Base-by-base conservation (phyloP, 208 protist species). In the Porcisia hertigi region DNA sequence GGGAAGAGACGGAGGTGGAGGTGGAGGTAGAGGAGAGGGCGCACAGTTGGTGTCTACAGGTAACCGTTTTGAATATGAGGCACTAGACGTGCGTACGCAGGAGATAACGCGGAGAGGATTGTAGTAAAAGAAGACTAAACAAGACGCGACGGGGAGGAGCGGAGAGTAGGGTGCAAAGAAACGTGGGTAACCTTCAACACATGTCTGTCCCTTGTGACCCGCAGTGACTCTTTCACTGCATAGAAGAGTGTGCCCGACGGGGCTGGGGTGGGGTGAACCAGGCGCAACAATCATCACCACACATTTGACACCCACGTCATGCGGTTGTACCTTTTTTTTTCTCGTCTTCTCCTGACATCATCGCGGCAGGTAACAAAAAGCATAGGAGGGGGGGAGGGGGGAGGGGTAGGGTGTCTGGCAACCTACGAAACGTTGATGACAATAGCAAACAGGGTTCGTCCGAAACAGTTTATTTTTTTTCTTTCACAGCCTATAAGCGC, bases 401-500 rank as follows among this genome's bases (percentile, higher is more conserved):
- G 30, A 30, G 30, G 30, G 30, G 30, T 0, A 30, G 30, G 30
- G 30, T 30, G 30, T 30, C 30, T 30, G 30, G 30, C 30, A 30
- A 30, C 30, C 30, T 30, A 30, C 30, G 30, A 30, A 30, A 30
- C 30, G 30, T 18, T 14, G 3, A 36, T 62, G 11, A 36, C 23
- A 9, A 41, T 64, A 45, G 39, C 49, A 41, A 63, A 76, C 67
- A n/a, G 45, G n/a, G 16, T 55, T 18, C 34, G 23, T 16, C 2
- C 57, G 57, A 45, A 36, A 41, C 52, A 69, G 30, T 30, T 54
- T 25, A 23, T 8, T 7, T 53, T 18, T 70, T 30, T 20, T 20
- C 1, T 53, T 9, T 70, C 45, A 83, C 73, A 84, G 25, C 45
- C 79, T 73, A 30, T 74, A 78, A 16, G 54, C 69, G 23, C 55